Conservation (phyloP, 176 grass and related monocot species). For the Aegilops umbellulata region DNA sequence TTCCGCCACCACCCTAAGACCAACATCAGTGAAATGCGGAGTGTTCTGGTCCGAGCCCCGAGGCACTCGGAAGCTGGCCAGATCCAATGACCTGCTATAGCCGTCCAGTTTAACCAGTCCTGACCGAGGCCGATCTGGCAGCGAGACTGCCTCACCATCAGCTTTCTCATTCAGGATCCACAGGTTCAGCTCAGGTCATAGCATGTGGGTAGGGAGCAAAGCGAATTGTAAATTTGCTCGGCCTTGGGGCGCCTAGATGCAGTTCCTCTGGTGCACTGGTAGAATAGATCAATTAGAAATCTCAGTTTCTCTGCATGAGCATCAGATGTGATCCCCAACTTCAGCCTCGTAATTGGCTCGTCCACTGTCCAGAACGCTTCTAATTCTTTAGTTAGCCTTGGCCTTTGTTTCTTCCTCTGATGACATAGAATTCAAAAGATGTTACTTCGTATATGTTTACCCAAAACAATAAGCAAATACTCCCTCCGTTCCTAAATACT, state of each 20-base stretch:
- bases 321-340: slow-evolving; percentile 65
- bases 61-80: not conserved
- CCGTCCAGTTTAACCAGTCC: not conserved
- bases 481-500: too few relatives aligned
- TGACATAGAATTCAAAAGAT: slow-evolving; percentile 1
- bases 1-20: not conserved
- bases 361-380: slow-evolving; percentile 63
- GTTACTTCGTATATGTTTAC: slow-evolving; percentile 17
- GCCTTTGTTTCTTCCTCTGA: slow-evolving; percentile 77
- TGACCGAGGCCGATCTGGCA: not conserved
- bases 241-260: slow-evolving; percentile 65
- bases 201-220: slow-evolving; percentile 53
- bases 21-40: not conserved
- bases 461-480: slow-evolving; percentile 5
- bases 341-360: slow-evolving; percentile 43
- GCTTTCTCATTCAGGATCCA: not conserved
- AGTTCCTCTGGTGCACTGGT: slow-evolving; percentile 73
- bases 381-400: slow-evolving; percentile 80
- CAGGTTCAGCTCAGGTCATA: slow-evolving; percentile 43
- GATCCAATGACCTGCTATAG: not conserved
- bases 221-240: slow-evolving; percentile 58
- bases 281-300: slow-evolving; percentile 77
- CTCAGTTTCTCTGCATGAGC: slow-evolving; percentile 71
- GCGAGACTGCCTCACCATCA: not conserved
- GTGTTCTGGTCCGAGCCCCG: not conserved